Evolutionary conservation across 805 yeast species (phyloP).

Genomic region (Wickerhamomyces canadensis): DNA sequence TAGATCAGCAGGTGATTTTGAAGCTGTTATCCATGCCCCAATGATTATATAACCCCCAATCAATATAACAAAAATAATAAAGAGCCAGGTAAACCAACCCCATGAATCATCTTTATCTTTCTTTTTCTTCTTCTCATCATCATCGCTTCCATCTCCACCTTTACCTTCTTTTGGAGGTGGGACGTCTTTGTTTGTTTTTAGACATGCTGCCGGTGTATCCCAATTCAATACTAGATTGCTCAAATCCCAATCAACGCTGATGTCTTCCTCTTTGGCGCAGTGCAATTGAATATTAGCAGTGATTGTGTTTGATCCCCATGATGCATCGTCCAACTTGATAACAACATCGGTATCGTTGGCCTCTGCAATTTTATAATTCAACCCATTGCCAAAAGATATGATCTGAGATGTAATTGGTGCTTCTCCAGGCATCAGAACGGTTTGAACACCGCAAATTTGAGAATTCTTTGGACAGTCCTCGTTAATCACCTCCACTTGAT

Average conservation of each 20-base stretch:
- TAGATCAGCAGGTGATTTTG: conserved; percentile 60
- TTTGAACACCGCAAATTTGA: conserved; percentile 72
- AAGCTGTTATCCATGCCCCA: conserved; percentile 72
- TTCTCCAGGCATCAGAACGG: conserved; percentile 44
- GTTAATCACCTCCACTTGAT: conserved; percentile 30
- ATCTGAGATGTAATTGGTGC: conserved; percentile 52
- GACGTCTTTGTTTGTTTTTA: conserved; percentile 25
- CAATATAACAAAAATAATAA: conserved; percentile 64
- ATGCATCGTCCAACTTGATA: conserved; percentile 43
- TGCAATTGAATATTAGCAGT: conserved; percentile 41
- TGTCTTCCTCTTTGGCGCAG: conserved; percentile 37
- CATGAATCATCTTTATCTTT: conserved; percentile 39
- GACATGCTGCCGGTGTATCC: conserved; percentile 37
- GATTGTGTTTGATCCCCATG: conserved; percentile 64
- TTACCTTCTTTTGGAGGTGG: conserved; percentile 21
- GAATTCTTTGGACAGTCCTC: conserved; percentile 62
- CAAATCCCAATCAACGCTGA: conserved; percentile 21
- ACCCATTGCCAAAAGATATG: conserved; percentile 46
- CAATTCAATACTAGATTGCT: conserved; percentile 30
- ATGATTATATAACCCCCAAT: conserved; percentile 68
- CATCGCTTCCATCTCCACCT: too few species aligned
- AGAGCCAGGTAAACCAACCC: conserved; percentile 82
- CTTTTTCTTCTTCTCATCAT: too few species aligned
- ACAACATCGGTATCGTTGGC: conserved; percentile 27
- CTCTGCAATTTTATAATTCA: conserved; percentile 28